These are phyloP conservation scores for Diplosphaera chodatii DNA, from an alignment of 139 green algal genomes.

Conservation along the genomic window DNA sequence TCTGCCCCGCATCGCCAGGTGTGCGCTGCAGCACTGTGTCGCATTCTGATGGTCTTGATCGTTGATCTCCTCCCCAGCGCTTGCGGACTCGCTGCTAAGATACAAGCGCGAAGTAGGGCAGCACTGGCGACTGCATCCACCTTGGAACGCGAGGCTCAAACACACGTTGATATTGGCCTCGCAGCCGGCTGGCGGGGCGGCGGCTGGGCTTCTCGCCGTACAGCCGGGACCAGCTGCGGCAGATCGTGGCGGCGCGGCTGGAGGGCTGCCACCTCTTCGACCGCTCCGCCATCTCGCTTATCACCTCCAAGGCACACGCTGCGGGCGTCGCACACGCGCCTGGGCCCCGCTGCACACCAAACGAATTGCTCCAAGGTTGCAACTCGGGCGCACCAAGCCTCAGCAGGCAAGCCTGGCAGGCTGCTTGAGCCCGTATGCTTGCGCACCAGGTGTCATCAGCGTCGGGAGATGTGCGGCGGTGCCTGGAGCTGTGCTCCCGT, in stretches of 20 bases:
- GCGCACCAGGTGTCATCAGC: constrained; percentile 9
- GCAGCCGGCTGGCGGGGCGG: constrained; percentile 44
- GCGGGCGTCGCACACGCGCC: too few relatives aligned
- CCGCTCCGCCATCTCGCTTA: constrained; percentile 32
- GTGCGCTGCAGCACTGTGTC: constrained; percentile 5
- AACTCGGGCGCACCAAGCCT: too few relatives aligned
- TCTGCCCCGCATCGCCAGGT: constrained; percentile 77
- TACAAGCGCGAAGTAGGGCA: too few relatives aligned
- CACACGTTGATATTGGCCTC: too few relatives aligned
- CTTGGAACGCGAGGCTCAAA: too few relatives aligned
- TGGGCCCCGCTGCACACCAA: too few relatives aligned
- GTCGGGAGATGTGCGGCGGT: constrained; percentile 68
- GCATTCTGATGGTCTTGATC: background rate
- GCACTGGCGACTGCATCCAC: too few relatives aligned
- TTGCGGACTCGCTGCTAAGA: background rate
- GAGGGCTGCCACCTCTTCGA: constrained; percentile 34
- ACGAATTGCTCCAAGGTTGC: too few relatives aligned
- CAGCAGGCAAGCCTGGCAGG: too few relatives aligned
- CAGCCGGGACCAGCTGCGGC: constrained; percentile 53
- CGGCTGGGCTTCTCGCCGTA: constrained; percentile 81
- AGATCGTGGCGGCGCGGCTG: constrained; percentile 73
- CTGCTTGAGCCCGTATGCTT: too few relatives aligned
- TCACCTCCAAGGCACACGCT: constrained; percentile 50
- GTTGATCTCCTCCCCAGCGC: constrained; percentile 24
- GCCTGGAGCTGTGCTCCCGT: constrained; percentile 57